These are phyloP conservation scores for Solanum sejunctum DNA, from an alignment of 257 asterid species.

Conservation along the genomic window DNA sequence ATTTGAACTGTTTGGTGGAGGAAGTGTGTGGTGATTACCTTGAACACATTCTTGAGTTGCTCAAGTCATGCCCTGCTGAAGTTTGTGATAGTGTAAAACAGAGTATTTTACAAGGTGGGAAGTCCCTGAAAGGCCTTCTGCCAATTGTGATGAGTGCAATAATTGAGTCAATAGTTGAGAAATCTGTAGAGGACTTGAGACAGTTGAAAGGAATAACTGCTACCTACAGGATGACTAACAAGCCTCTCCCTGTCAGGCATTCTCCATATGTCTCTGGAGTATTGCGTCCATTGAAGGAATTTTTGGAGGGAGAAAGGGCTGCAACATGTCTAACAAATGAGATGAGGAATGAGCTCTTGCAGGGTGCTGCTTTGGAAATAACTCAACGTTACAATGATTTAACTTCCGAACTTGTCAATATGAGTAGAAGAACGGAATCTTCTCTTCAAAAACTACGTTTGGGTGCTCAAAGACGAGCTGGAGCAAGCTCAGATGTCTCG, in stretches of 20 bases:
- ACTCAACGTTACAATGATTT: slow-evolving; percentile 65
- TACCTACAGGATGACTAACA: slow-evolving; percentile 91
- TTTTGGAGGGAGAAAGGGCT: slow-evolving; percentile 82
- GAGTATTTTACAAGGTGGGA: slow-evolving; percentile 71
- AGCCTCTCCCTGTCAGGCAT: slow-evolving; percentile 94
- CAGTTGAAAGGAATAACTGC: slow-evolving; percentile 95
- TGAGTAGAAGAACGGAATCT: slow-evolving; percentile 75
- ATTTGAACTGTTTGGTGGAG: slow-evolving; percentile 46
- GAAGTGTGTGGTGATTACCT: slow-evolving; percentile 68
- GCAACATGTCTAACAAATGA: slow-evolving; percentile 45
- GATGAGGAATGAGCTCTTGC: slow-evolving; percentile 51
- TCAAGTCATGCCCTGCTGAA: slow-evolving; percentile 60
- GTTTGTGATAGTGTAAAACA: slow-evolving; percentile 76
- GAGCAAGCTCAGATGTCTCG: slow-evolving; percentile 87
- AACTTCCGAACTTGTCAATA: slow-evolving; percentile 70
- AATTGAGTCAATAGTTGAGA: slow-evolving; percentile 64
- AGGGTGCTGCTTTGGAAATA: slow-evolving; percentile 61
- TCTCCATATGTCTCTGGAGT: slow-evolving; percentile 79
- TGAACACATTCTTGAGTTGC: slow-evolving; percentile 55
- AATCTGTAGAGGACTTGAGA: slow-evolving; percentile 82
- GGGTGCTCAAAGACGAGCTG: slow-evolving; percentile 91
- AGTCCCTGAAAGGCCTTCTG: slow-evolving; percentile 58
- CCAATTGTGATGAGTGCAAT: slow-evolving; percentile 61
- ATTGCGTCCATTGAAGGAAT: slow-evolving; percentile 86
- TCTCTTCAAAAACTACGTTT: slow-evolving; percentile 91